Base-by-base conservation (phyloP, 345 rosid species). In the Bretschneidera sinensis region DNA sequence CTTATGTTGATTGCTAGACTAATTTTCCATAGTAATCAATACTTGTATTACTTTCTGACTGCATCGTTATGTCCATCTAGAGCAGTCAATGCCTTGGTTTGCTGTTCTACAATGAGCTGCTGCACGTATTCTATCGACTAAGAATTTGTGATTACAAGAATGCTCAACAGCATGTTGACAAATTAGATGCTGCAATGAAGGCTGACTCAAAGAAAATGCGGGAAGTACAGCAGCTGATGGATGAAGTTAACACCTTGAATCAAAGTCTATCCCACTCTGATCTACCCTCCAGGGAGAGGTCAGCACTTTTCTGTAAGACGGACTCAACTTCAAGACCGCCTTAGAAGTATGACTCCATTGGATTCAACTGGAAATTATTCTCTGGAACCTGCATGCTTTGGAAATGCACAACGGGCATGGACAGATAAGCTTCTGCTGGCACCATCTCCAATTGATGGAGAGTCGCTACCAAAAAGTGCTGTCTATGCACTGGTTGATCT, bases 391-490 rank as follows among this genome's bases (percentile, higher is more conserved):
- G 76, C 88, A 14, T 79, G 76, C 56, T 81, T 83, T 76, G 91
- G 91, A 60, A 85, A 74, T 64, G 54, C 74, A 24, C 79, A 73
- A 59, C 74, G 79, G 69, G 65, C 76, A 6, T 74, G 73, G 79
- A 82, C 81, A 51, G 94, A 89, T 71, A 86, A 73, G 80, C 85
- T 94, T 67, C 63, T 86, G 55, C 84, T 94, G 48, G 95, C 99
- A 52, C 91, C 89, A 24, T 74, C 86, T 67, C 99, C 97, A 22
- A 76, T 94, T 28, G 82, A 90, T 77, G 99, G 99, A 63, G 91
- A 90, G 64, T 94, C 96, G 99, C 77, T 94, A 43, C 99, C 97
- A 9, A 88, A 87, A 78, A 78, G 73, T 77, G 99, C 99, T 61
- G 85, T 90, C 24, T 79, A 75, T 78, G 92, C 96, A 31, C 82